A percentile compares a stretch with the other conserved stretches of the same genome.
These are phyloP conservation scores for Alternaria ventricosa DNA, from an alignment of 2,329 filamentous ascomycete species.

Conservation along the genomic window DNA sequence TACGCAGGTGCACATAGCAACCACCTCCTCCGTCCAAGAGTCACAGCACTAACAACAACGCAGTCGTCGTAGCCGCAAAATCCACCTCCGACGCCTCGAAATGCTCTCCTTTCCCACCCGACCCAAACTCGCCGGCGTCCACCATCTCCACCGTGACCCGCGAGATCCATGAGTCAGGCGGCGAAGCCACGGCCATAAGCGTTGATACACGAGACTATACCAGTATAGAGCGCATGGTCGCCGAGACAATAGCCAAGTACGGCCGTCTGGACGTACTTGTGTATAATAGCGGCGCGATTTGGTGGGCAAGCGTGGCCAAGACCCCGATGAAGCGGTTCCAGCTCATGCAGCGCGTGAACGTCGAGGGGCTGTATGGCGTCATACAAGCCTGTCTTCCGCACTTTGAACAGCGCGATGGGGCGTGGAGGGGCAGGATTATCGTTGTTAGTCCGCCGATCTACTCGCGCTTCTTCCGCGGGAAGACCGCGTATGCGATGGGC, in stretches of 20 bases:
- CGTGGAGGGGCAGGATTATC: slow-evolving; percentile 69
- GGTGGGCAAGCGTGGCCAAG: slow-evolving; percentile 77
- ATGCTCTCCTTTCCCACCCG: slow-evolving; percentile 69
- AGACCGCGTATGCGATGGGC: slow-evolving; percentile 80
- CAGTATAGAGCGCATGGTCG: slow-evolving; percentile 67
- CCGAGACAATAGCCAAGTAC: slow-evolving; percentile 63
- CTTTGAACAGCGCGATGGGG: slow-evolving; percentile 60
- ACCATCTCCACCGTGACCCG: slow-evolving; percentile 81
- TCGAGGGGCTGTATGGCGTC: slow-evolving; percentile 75
- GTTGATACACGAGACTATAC: slow-evolving; percentile 73
- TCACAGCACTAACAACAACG: slow-evolving; percentile 5
- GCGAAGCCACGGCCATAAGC: slow-evolving; percentile 68
- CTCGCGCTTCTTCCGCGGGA: slow-evolving; percentile 82
- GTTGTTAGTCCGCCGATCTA: slow-evolving; percentile 88
- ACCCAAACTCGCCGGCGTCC: slow-evolving; percentile 75
- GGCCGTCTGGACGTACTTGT: slow-evolving; percentile 74
- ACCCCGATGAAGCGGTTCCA: slow-evolving; percentile 79
- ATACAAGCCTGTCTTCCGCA: slow-evolving; percentile 73
- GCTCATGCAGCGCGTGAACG: slow-evolving; percentile 57
- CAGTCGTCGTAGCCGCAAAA: slow-evolving; percentile 81
- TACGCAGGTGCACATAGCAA: slow-evolving; percentile 66
- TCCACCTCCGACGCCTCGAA: slow-evolving; percentile 69
- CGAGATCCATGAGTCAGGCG: slow-evolving; percentile 72
- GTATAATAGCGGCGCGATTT: slow-evolving; percentile 87
- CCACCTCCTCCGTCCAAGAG: neutral